Evolutionary conservation across 495 filamentous ascomycete species (phyloP), one percentile per base, ranked within the genome.

Genomic region (Bathelium albidoporum): DNA sequence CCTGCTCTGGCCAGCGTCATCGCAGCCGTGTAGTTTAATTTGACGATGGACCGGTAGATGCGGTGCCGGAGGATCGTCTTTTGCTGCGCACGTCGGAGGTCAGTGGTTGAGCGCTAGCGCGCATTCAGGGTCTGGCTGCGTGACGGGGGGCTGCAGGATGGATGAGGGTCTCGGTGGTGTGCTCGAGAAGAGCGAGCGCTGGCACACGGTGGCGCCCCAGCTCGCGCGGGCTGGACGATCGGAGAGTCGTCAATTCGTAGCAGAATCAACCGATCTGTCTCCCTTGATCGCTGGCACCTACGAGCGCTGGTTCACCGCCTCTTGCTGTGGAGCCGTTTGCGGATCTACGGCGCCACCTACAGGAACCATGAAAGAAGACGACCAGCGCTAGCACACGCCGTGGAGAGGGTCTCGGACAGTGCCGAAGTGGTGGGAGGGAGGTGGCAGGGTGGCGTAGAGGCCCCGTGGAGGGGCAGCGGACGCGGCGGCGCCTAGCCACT

Each of bases 321-420:
- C 24, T 55, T 20, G 24, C 24, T 55, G 12, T 55, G 49, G 22
- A 12, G 49, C 49, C 49, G 49, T 55, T 49, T 55, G 49, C 26
- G 22, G 49, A 55, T 55, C 49, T 55, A 24, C 49, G 49, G 24
- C 49, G 49, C 49, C 49, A 55, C 49, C 49, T n/a, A 55, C 49
- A 55, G 49, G 49, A 55, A 55, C 49, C 49, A 20, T 1, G 49
- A 55, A 20, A 9, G 12, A 55, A 24, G 26, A 9, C 9, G 24
- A n/a, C 0, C 20, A 29, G 49, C 44, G 20, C 44, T 49, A 49
- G 44, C 14, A 49, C 44, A 16, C 0, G 44, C 44, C 20, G 18
- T 49, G 44, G 44, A 49, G 12, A 20, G 49, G 49, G 20, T 55
- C 16, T 55, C 49, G 49, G 49, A 55, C 49, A 20, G 22, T 55